These are phyloP conservation scores for Apiospora sp. DNA, from an alignment of 2,329 filamentous ascomycete genomes.

Conservation along the genomic window DNA sequence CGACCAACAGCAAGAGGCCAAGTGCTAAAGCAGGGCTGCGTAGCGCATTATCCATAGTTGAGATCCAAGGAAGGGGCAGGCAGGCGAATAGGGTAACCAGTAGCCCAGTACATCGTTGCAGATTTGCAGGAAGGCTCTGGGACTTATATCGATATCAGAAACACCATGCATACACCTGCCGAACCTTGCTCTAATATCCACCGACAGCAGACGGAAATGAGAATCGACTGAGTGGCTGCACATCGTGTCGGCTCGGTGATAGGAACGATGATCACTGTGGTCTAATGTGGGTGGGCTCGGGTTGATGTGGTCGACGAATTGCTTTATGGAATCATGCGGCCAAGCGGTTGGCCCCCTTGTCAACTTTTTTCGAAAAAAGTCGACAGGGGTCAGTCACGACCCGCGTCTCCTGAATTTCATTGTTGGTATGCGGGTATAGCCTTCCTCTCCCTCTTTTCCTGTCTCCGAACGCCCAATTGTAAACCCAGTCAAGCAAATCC, in stretches of 20 bases:
- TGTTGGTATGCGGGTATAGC: conserved; percentile 3
- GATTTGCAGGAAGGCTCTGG: neutral
- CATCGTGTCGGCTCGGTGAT: neutral
- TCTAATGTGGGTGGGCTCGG: neutral
- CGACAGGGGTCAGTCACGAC: neutral
- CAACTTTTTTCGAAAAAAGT: conserved; percentile 4
- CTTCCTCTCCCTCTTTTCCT: neutral
- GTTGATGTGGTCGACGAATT: neutral
- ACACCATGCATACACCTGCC: neutral
- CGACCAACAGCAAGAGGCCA: neutral
- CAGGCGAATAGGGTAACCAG: neutral
- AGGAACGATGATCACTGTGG: neutral
- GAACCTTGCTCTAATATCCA: neutral
- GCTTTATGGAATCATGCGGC: neutral
- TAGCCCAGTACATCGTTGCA: neutral
- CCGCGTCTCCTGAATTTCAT: neutral
- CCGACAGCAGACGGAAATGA: neutral
- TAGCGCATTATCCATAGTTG: neutral
- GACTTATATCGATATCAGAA: neutral
- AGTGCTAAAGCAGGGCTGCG: neutral
- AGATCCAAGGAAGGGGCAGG: neutral
- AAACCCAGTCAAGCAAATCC: conserved; percentile 2
- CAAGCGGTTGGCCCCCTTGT: neutral
- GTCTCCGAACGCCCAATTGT: neutral
- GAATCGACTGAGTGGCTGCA: neutral